phyloP scores from a whole-genome alignment of 208 protist species.

The Tritrichomonas foetus region DNA sequence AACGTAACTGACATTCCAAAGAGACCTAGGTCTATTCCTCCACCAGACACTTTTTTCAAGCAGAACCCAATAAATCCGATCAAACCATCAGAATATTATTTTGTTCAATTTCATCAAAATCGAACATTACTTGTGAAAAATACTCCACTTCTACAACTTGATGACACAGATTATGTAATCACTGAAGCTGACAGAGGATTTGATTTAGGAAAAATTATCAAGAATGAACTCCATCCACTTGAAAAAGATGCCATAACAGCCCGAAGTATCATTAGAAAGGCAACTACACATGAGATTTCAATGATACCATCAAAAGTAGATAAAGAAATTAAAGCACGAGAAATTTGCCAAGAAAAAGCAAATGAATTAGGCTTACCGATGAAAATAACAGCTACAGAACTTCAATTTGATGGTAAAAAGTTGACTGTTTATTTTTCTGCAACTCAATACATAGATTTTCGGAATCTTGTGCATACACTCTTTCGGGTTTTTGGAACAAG shows the following conservation, averaged over 20 bases:
- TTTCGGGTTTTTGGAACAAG: not conserved
- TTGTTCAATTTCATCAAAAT: not conserved
- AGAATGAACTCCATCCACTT: too few relatives aligned
- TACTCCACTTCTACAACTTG: not conserved
- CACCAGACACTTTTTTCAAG: too few relatives aligned
- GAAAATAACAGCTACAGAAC: not conserved
- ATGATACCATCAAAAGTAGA: not conserved
- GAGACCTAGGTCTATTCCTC: too few relatives aligned
- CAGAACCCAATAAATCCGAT: too few relatives aligned
- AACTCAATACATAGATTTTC: not conserved
- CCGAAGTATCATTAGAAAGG: not conserved
- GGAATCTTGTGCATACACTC: not conserved
- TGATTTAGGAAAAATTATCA: not conserved
- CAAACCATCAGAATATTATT: not conserved
- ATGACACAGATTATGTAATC: not conserved
- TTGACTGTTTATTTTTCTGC: conserved; percentile 17
- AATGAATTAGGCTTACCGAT: not conserved
- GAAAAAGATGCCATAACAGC: not conserved
- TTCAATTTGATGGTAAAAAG: conserved; percentile 26
- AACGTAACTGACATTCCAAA: too few relatives aligned
- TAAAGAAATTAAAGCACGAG: not conserved
- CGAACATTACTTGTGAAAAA: not conserved
- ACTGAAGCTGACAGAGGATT: conserved; percentile 23
- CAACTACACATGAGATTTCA: not conserved
- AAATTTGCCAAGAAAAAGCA: conserved; percentile 17